Base-by-base conservation (phyloP, 1,284 basidiomycete genomes). In the Sporisorium iseilematis-ciliati region DNA sequence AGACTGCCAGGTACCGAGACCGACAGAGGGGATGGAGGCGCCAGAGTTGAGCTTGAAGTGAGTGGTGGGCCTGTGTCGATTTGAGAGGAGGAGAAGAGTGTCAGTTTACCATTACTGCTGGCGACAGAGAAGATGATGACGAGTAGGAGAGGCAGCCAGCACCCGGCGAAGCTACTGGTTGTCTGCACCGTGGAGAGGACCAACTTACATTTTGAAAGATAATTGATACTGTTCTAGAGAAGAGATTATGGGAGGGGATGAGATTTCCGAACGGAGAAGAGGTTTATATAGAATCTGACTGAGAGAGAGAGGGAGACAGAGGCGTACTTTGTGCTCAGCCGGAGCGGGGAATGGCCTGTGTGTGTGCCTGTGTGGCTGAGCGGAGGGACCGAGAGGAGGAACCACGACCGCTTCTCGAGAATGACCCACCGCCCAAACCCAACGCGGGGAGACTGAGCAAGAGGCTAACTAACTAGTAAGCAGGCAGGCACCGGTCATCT, bases 21-120 rank as follows among this genome's bases (percentile, higher is more conserved):
- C 76, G 29, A 82, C 76, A 5, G 78, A 72, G 7, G 78, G 76
- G 43, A 82, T 78, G 29, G 67, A 68, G 11, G 68, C 76, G 48
- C 78, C 78, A 52, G 65, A 77, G 76, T 78, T 75, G 52, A 80
- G 75, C 58, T 73, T 78, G 50, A 75, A 76, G 45, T 70, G 57
- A 54, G 80, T 60, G 46, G 73, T 61, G 56, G 60, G 59, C 66
- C 73, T 42, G 31, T n/a, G 8, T 38, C 35, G 35, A 16, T 38
- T 14, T 3, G 7, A 8, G 42, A 26, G 18, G 50, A 52, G 23
- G 45, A 40, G 57, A n/a, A 8, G 38, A 7, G 14, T 46, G 43
- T 18, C 26, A 29, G 25, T 14, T 23, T 14, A 41, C 21, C 1
- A 29, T 8, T 7, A 35, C 35, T 16, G 14, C 12, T 38, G 35